Conservation (phyloP, 2,329 filamentous ascomycete genomes). For the Arthrobotrys sinensis region DNA sequence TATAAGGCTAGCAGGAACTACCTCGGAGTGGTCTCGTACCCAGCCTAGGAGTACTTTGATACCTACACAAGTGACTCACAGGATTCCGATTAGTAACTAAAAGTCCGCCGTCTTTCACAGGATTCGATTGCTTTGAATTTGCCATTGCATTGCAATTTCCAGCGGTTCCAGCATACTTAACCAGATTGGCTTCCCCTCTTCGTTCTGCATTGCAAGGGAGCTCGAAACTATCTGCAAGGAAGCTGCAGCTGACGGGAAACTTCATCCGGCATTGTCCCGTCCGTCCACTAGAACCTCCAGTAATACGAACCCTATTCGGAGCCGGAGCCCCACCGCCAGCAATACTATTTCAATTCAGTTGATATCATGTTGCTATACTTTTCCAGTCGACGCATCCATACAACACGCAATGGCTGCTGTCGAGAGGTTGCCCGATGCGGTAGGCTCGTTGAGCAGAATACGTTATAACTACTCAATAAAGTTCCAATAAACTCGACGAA, state of each 20-base stretch:
- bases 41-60: too few relatives aligned
- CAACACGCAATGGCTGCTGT: conserved; percentile 13
- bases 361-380: conserved; percentile 4
- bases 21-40: too few relatives aligned
- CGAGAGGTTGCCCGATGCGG: conserved; percentile 44
- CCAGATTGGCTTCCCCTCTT: not conserved
- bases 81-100: not conserved
- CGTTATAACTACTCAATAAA: conserved; percentile 34
- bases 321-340: not conserved
- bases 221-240: not conserved
- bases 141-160: not conserved
- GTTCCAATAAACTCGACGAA: conserved; percentile 30
- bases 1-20: not conserved
- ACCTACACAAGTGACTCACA: conserved; percentile 2
- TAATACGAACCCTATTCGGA: conserved; percentile 8
- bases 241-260: conserved; percentile 14
- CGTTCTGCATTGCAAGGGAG: not conserved
- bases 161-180: not conserved
- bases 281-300: not conserved
- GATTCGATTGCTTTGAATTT: not conserved
- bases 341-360: not conserved
- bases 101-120: not conserved
- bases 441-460: conserved; percentile 41
- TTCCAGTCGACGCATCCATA: conserved; percentile 28
- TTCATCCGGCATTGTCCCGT: conserved; percentile 18